Evolutionary conservation across 208 protist species (phyloP).

Genomic region (Naegleria lovaniensis): DNA sequence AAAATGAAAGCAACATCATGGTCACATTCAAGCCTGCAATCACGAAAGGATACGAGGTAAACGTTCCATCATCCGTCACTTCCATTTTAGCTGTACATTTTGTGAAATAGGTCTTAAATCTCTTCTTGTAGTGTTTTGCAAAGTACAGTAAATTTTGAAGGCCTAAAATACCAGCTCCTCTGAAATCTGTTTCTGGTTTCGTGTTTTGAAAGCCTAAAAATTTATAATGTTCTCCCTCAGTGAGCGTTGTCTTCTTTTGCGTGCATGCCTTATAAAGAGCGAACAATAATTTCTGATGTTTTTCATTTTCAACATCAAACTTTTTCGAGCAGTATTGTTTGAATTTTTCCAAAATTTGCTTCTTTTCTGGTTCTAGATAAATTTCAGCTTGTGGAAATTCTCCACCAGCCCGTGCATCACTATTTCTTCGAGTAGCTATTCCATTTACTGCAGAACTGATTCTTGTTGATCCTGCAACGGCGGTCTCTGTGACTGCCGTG

Average conservation of each 20-base stretch:
- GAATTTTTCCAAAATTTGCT: background rate
- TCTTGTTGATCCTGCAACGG: background rate
- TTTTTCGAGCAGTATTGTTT: background rate
- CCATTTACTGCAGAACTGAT: too few relatives aligned
- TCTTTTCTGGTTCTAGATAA: background rate
- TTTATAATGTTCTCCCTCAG: conserved; percentile 58
- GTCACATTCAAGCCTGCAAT: conserved; percentile 67
- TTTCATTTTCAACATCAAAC: background rate
- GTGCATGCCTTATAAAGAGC: background rate
- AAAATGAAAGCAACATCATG: conserved; percentile 55
- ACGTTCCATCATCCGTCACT: conserved; percentile 36
- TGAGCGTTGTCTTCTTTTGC: conserved; percentile 1
- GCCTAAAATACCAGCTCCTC: conserved; percentile 62
- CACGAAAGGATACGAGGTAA: conserved; percentile 52
- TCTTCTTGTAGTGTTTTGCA: conserved; percentile 46
- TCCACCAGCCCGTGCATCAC: too few relatives aligned
- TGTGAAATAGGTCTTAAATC: conserved; percentile 42
- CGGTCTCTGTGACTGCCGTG: background rate
- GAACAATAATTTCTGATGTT: background rate
- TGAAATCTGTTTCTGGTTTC: conserved; percentile 71
- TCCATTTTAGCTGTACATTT: background rate
- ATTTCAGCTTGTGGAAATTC: background rate
- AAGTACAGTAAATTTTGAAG: conserved; percentile 68
- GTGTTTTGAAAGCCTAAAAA: conserved; percentile 68
- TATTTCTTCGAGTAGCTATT: too few relatives aligned